Evolutionary conservation across 108 stramenopile species (phyloP).

Genomic region (Conticribra guillardii): DNA sequence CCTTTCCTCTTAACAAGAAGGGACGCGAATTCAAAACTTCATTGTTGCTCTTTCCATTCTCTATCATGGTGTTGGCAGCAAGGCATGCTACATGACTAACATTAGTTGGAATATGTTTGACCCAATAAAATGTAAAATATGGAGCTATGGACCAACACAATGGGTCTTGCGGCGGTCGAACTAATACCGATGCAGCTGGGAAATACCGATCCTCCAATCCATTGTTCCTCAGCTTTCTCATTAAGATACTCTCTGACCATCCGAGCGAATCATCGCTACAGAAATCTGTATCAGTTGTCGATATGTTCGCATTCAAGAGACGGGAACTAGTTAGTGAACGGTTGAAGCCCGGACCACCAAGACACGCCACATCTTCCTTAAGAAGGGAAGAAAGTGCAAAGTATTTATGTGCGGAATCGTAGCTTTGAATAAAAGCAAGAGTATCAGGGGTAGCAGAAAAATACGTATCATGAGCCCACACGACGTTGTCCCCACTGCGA

Average conservation of each 20-base stretch:
- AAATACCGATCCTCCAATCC: not conserved
- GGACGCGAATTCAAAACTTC: not conserved
- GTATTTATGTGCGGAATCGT: not conserved
- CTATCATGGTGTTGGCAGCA: not conserved
- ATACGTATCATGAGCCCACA: not conserved
- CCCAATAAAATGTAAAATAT: not conserved
- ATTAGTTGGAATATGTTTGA: not conserved
- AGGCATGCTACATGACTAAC: not conserved
- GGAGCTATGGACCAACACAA: not conserved
- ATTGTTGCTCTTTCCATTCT: not conserved
- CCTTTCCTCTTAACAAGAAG: not conserved
- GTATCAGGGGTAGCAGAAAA: constrained; percentile 3
- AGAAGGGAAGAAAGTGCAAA: constrained; percentile 2
- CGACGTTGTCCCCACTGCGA: not conserved
- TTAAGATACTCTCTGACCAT: constrained; percentile 1
- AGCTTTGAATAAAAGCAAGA: constrained; percentile 6
- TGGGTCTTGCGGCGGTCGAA: not conserved
- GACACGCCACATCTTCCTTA: not conserved
- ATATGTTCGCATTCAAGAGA: not conserved
- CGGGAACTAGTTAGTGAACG: not conserved
- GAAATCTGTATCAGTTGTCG: not conserved
- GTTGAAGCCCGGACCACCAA: constrained; percentile 1
- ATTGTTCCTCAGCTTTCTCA: not conserved
- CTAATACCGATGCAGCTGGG: constrained; percentile 1
- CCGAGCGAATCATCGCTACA: not conserved